Evolutionary conservation across 2,329 filamentous ascomycete species (phyloP), one percentile per base, ranked within the genome.

Genomic region (Chaetoscypha palmicola): DNA sequence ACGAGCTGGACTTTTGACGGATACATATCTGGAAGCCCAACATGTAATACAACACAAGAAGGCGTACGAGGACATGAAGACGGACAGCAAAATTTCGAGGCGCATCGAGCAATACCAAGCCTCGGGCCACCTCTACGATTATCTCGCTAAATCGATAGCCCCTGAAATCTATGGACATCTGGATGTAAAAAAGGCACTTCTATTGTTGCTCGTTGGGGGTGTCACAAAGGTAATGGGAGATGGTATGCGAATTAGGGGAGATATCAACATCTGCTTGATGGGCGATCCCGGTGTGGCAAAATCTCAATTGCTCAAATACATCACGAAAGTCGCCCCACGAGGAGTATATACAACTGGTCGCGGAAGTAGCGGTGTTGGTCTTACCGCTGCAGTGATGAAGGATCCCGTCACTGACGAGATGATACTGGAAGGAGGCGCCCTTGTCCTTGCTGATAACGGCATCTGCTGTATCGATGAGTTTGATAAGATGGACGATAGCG

Each of bases 201-300:
- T 98, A n/a, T 74, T 98, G 4, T 81, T 97, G 22, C 78, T 98
- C 24, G 95, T 98, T 53, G 92, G 92, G 49, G 92, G 92, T 69
- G 91, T 96, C 1, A 92, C 82, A 3, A 98, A 98, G 67, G 83
- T 92, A 60, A 94, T 97, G 77, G 89, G 89, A 41, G 92, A 98
- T 60, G 92, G 92, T 48, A 97, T 98, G 92, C 85, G 89, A 59
- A 98, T 98, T 63, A 88, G 92, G 74, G 92, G 92, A 58, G 92
- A 98, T 62, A 94, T 98, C 72, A 98, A 98, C 68, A 83, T 98
- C 51, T 97, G 92, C 65, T 70, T 98, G 60, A 98, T 98, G 92
- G 92, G 92, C 74, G 92, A 98, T 61, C 92, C 92, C 63, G 92
- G 92, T 87, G 92, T 98, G 62, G 92, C 92, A 69, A 98, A 98